Evolutionary conservation across 495 filamentous ascomycete species (phyloP).

Genomic region (Talaromyces ruber): DNA sequence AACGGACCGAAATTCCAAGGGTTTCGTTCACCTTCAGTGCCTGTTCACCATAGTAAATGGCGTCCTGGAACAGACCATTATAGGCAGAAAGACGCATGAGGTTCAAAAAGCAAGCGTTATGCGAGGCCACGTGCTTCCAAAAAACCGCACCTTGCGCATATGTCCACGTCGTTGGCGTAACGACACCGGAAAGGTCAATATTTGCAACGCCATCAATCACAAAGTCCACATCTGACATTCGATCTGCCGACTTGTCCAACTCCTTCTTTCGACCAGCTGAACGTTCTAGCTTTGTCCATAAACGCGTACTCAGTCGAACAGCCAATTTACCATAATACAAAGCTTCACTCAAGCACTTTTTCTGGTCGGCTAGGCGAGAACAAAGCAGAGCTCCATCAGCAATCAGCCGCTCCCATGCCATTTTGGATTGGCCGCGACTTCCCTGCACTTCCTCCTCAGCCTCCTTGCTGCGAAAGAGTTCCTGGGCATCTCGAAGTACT

Average conservation of each 20-base stretch:
- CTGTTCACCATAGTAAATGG: slow-evolving; percentile 82
- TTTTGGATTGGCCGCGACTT: slow-evolving; percentile 23
- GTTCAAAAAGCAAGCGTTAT: slow-evolving; percentile 60
- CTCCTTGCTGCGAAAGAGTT: slow-evolving; percentile 29
- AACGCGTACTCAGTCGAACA: slow-evolving; percentile 55
- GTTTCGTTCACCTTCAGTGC: slow-evolving; percentile 69
- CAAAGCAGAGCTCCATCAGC: slow-evolving; percentile 48
- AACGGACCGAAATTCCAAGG: slow-evolving; percentile 51
- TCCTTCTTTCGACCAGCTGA: slow-evolving; percentile 28
- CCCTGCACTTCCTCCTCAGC: slow-evolving; percentile 19
- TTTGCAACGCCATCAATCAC: slow-evolving; percentile 36
- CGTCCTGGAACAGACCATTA: slow-evolving; percentile 79
- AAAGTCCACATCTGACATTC: slow-evolving; percentile 27
- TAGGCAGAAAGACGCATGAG: slow-evolving; percentile 71
- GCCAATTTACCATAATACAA: slow-evolving; percentile 58
- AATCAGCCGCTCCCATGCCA: slow-evolving; percentile 36
- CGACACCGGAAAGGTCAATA: slow-evolving; percentile 24
- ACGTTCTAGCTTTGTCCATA: slow-evolving; percentile 63
- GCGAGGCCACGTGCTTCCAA: slow-evolving; percentile 67
- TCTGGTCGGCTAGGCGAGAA: slow-evolving; percentile 55
- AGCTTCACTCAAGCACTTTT: slow-evolving; percentile 55
- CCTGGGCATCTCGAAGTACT: slow-evolving; percentile 20
- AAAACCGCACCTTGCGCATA: slow-evolving; percentile 56
- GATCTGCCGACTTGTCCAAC: slow-evolving; percentile 12
- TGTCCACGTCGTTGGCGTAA: slow-evolving; percentile 15